Evolutionary conservation across 768 basidiomycete species (phyloP), one percentile per base, ranked within the genome.

Genomic region (Boletus tylopilopsis): DNA sequence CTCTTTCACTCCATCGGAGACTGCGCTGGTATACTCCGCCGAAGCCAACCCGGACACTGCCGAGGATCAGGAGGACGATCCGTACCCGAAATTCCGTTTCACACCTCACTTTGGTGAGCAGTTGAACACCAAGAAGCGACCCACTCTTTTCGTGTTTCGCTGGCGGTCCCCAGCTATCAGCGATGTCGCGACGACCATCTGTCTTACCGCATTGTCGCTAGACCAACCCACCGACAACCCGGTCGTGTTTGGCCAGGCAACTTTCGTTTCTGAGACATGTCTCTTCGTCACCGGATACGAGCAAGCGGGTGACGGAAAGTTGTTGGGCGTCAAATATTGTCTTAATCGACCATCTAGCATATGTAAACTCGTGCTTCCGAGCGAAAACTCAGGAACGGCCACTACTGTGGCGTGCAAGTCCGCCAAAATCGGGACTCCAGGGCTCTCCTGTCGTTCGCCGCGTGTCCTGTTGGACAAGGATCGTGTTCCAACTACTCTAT

Each of bases 281-380:
- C 53, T 87, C 6, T 79, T 78, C 46, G 80, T 80, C 0, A 82
- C 81, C 0, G 85, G 84, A 0, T 85, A 82, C 59, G 80, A 84
- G 41, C 71, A 74, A 36, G 76, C 79, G 2, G 59, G 62, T 1
- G 84, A 87, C 44, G 80, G 76, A 6, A 76, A 80, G 35, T 55
- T 80, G 15, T 68, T 88, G 15, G 86, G 86, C 0, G 62, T 82
- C 49, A 79, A 76, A 51, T 68, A 69, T 4, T 87, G 85, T 61
- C 73, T 72, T 54, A 88, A 87, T 55, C 75, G 84, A 1, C 78
- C 79, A 0, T 64, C 73, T 5, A 74, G 76, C 0, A 76, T 87
- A 24, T 87, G 79, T 79, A 71, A 74, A 29, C 58, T 87, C 21
- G 47, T 41, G 4, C 50, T 77, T 62, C 46, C 39, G 32, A 51